phyloP scores from a whole-genome alignment of 257 asterid genomes.

The Leonotis leonurus region DNA sequence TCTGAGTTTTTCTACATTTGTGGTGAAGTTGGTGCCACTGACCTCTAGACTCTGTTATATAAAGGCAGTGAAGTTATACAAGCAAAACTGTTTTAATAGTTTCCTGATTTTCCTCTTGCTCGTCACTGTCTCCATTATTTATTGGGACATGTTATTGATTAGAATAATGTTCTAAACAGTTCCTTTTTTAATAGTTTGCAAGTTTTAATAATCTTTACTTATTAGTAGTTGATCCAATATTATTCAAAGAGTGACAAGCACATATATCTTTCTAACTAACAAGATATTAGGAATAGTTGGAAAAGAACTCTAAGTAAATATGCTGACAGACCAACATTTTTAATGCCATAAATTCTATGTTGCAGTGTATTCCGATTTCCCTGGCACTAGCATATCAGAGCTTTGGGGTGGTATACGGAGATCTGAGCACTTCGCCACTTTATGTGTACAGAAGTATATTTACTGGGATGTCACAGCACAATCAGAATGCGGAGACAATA shows the following conservation, averaged over 20 bases:
- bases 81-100: not conserved
- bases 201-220: not conserved
- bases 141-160: not conserved
- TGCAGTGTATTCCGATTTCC: constrained; percentile 59
- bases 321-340: not conserved
- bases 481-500: constrained; percentile 57
- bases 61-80: not conserved
- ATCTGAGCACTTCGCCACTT: constrained; percentile 90
- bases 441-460: constrained; percentile 76
- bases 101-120: not conserved
- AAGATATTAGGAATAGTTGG: not conserved
- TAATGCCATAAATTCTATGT: constrained; percentile 18
- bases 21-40: not conserved
- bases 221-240: not conserved
- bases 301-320: not conserved
- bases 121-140: not conserved
- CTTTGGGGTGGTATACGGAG: constrained; percentile 97
- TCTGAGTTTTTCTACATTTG: not conserved
- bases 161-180: not conserved
- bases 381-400: constrained; percentile 83
- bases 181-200: not conserved
- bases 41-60: not conserved
- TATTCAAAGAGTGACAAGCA: not conserved
- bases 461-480: constrained; percentile 51
- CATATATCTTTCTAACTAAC: not conserved